Evolutionary conservation across 1,284 basidiomycete genomes (phyloP), one percentile per base, ranked within the genome.

Genomic region (Cutaneotrichosporon spelunceum): DNA sequence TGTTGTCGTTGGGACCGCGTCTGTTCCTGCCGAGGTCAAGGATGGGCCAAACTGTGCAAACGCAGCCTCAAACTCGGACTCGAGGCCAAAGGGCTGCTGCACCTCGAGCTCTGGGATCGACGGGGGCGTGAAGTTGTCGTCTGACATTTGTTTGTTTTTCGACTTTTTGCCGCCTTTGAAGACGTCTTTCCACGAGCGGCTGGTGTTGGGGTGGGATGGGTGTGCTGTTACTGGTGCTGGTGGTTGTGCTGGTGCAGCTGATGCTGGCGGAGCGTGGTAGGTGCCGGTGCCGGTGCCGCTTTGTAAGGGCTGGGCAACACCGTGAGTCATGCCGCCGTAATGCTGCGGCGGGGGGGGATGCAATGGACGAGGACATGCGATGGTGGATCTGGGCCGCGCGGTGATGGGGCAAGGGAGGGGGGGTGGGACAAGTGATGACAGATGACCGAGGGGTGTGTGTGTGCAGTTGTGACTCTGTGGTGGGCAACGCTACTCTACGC

Each of bases 101-200:
- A 62, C 48, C 14, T 62, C 62, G 14, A 67, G 55, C 29, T 64
- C 62, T 11, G 66, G 66, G 36, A 67, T 60, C 19, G 56, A 56
- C 2, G 66, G 66, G 1, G 59, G 58, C 3, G 36, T 26, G n/a
- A 39, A 26, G 26, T 54, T 56, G 48, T 61, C 48, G 34, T 24
- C 21, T 42, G 48, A 16, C 16, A 33, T 48, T 27, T 42, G 52
- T 27, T 34, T 53, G 34, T 30, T n/a, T 11, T 53, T 56, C n/a
- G 19, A n/a, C 39, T 53, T 56, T 44, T 60, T 60, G 21, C 49
- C 36, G 10, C 29, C 19, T 48, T 62, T 59, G 59, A 60, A 60
- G 33, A 60, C 59, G n/a, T 33, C 24, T 14, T 30, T 30, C 59
- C 59, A 57, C 13, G 33, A 49, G 26, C 53, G 53, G 11, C 39